Base-by-base conservation (phyloP, 2,329 filamentous ascomycete species). In the Albophoma yamanashiensis region DNA sequence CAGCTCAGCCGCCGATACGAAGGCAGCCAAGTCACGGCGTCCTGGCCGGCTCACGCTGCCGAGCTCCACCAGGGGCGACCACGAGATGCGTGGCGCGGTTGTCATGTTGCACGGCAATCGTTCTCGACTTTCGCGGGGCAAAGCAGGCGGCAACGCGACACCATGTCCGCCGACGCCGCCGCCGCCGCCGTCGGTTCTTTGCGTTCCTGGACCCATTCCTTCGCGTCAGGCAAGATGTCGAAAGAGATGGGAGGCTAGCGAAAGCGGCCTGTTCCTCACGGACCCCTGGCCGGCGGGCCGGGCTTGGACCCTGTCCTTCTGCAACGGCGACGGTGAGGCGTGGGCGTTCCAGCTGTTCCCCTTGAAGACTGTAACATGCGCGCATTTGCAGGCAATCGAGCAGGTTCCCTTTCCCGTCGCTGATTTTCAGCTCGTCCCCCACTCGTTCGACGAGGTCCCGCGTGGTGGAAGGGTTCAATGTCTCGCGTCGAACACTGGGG, bases 1-100 rank as follows among this genome's bases (percentile, higher is more conserved):
- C 58, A 45, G n/a, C 50, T 47, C 58, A 56, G 58, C 58, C 50
- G 58, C 52, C 50, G 58, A 59, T 59, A 59, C 58, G 58, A 59
- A 59, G 3, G 58, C 47, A 34, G 47, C 47, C 47, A 52, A 52
- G 25, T 31, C 45, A 12, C 25, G 22, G 12, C 43, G 9, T 12
- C 40, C 27, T 31, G 27, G 22, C 38, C 55, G 55, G 55, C 55
- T 57, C 4, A 43, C n/a, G 55, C 36, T 43, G 20, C 55, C 55
- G 55, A 43, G 40, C 25, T 27, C 34, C 31, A 36, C 20, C 27
- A 7, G 8, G 3, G n/a, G 8, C n/a, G 50, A 17, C 31, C 5
- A 9, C 15, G 47, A 31, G 6, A n/a, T 31, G 47, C 20, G 31
- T n/a, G 47, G 27, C 4, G 47, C 36, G n/a, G 36, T n/a, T n/a